phyloP scores from a whole-genome alignment of 805 yeast species.

The Ogataea haglerorum region DNA sequence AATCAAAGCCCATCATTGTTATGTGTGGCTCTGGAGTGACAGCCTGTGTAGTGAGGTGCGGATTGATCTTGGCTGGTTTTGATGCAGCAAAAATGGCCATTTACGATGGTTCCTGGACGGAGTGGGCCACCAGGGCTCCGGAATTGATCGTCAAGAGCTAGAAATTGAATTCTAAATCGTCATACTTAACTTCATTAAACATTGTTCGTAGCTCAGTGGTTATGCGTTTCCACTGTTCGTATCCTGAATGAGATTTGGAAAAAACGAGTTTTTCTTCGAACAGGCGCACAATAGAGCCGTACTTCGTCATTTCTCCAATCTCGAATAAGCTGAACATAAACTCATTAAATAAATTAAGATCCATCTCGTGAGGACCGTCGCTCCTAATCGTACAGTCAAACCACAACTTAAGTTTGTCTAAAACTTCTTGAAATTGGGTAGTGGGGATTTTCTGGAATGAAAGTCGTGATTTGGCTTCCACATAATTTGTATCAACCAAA shows the following conservation, averaged over 20 bases:
- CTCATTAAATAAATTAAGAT: slow-evolving; percentile 26
- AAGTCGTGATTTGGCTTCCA: slow-evolving; percentile 10
- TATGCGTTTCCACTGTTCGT: slow-evolving; percentile 21
- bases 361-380: slow-evolving; percentile 25
- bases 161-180: slow-evolving; percentile 14
- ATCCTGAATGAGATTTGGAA: slow-evolving; percentile 8
- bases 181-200: slow-evolving; percentile 10
- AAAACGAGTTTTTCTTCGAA: slow-evolving; percentile 13
- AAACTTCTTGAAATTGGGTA: slow-evolving; percentile 12
- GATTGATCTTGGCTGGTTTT: slow-evolving; percentile 54
- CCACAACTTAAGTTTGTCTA: slow-evolving; percentile 23
- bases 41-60: slow-evolving; percentile 82
- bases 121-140: slow-evolving; percentile 79
- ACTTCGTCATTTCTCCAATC: slow-evolving; percentile 20
- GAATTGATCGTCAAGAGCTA: slow-evolving; percentile 45
- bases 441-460: slow-evolving; percentile 27
- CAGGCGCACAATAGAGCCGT: slow-evolving; percentile 16
- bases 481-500: slow-evolving; percentile 7
- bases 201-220: slow-evolving; percentile 16
- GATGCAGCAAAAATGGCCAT: slow-evolving; percentile 46
- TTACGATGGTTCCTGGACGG: slow-evolving; percentile 90
- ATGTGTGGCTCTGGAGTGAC: slow-evolving; percentile 98
- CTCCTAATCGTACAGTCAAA: slow-evolving; percentile 21
- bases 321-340: slow-evolving; percentile 27
- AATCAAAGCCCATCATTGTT: slow-evolving; percentile 65